phyloP scores from a whole-genome alignment of 108 stramenopile genomes.

The Aurantiochytrium sp. region DNA sequence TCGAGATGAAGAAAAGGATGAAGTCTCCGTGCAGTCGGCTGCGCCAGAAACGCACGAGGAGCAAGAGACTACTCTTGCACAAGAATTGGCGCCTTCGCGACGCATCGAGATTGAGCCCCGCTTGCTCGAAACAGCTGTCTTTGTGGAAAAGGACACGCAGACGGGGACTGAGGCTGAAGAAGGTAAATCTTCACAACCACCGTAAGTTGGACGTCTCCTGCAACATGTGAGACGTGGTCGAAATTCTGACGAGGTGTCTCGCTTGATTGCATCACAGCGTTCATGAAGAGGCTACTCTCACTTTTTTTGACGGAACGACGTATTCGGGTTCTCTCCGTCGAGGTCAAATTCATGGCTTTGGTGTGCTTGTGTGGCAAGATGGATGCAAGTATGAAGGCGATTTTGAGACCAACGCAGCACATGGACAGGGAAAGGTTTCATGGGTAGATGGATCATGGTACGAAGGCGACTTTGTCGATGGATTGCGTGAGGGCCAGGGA shows the following conservation, averaged over 20 bases:
- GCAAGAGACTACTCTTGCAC: not conserved
- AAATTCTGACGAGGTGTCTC: too few relatives aligned
- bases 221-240: too few relatives aligned
- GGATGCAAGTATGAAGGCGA: not conserved
- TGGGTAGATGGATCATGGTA: conserved; percentile 1
- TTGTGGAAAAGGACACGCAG: not conserved
- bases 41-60: not conserved
- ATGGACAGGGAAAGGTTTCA: not conserved
- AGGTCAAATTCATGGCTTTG: not conserved
- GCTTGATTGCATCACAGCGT: not conserved
- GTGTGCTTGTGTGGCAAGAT: not conserved
- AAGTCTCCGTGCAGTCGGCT: too few relatives aligned
- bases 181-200: too few relatives aligned
- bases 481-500: not conserved
- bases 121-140: not conserved
- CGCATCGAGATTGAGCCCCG: not conserved
- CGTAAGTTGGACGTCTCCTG: too few relatives aligned
- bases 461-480: not conserved
- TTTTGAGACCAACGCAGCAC: not conserved
- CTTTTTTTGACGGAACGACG: not conserved
- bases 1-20: too few relatives aligned
- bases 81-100: not conserved
- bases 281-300: not conserved
- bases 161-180: too few relatives aligned
- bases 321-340: not conserved